phyloP scores from a whole-genome alignment of 78 protist genomes.

The Emiliania huxleyi region DNA sequence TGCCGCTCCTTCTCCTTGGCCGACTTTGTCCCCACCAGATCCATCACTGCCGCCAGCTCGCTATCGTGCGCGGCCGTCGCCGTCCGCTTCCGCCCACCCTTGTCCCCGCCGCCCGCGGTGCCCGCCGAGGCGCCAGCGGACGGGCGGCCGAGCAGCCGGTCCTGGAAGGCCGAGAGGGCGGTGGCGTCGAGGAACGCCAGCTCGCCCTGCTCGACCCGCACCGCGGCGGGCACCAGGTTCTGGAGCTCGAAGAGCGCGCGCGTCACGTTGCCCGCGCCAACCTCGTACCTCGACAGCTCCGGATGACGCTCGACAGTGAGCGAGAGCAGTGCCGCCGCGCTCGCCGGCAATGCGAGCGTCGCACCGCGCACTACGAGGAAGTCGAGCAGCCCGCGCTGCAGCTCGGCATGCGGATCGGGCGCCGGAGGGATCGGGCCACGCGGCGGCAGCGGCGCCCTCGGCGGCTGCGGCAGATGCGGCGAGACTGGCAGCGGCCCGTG shows the following conservation, averaged over 20 bases:
- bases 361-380: neutral
- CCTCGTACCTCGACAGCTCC: neutral
- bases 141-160: neutral
- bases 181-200: neutral
- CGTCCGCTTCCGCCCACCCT: neutral
- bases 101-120: neutral
- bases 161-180: neutral
- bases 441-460: neutral
- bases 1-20: neutral
- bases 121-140: neutral
- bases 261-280: neutral
- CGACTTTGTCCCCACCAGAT: neutral
- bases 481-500: no score
- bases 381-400: neutral
- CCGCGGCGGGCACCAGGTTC: neutral
- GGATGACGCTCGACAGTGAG: neutral
- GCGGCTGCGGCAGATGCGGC: neutral
- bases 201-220: neutral
- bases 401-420: neutral
- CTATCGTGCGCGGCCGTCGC: neutral
- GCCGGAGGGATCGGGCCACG: neutral
- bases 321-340: neutral
- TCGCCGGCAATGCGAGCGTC: neutral
- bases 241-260: neutral
- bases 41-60: neutral